phyloP scores from a whole-genome alignment of 495 filamentous ascomycete genomes.

The Annulohypoxylon nitens region DNA sequence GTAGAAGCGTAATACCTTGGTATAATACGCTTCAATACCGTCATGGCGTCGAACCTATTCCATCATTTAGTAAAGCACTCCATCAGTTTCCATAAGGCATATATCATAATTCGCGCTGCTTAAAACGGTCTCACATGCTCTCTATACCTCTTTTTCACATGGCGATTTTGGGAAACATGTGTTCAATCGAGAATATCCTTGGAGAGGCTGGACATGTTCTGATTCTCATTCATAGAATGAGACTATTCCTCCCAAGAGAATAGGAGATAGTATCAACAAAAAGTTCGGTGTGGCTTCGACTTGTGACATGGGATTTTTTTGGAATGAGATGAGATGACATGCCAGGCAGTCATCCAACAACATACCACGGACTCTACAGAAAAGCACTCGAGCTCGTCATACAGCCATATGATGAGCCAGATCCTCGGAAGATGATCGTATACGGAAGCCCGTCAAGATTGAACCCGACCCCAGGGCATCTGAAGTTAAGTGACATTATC shows the following conservation, averaged over 20 bases:
- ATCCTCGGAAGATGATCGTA: background rate
- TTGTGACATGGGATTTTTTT: background rate
- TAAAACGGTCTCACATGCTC: background rate
- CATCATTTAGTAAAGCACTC: slow-evolving; percentile 1
- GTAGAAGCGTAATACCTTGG: slow-evolving; percentile 3
- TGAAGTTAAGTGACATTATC: slow-evolving; percentile 2
- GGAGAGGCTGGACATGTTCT: background rate
- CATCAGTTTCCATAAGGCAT: background rate
- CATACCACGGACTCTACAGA: background rate
- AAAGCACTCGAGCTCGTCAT: background rate
- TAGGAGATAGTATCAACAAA: background rate
- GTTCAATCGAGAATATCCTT: background rate
- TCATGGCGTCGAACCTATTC: slow-evolving; percentile 23
- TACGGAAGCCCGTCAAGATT: background rate
- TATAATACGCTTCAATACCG: background rate
- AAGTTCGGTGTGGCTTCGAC: background rate
- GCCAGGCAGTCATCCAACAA: background rate
- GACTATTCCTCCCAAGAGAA: background rate
- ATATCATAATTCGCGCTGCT: background rate
- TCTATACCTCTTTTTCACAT: background rate
- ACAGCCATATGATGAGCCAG: background rate
- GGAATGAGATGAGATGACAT: background rate
- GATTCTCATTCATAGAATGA: background rate
- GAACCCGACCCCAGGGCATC: background rate
- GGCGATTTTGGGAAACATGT: background rate